phyloP scores from a whole-genome alignment of 2,329 filamentous ascomycete species.

The Colletotrichum melonis region DNA sequence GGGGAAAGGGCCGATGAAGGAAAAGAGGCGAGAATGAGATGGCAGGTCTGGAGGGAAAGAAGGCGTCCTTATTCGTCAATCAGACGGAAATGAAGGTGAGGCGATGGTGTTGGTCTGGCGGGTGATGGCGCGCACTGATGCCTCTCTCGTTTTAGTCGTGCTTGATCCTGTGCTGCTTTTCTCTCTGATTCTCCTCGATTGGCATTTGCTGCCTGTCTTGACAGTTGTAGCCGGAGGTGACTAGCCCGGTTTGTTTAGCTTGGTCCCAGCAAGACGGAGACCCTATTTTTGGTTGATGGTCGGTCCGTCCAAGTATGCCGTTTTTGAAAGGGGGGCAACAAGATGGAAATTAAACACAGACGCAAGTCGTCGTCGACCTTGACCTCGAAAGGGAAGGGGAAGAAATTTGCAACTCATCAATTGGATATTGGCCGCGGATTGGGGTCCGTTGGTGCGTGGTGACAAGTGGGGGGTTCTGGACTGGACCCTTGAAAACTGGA shows the following conservation, averaged over 20 bases:
- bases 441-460: constrained; percentile 27
- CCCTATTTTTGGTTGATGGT: not conserved
- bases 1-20: not conserved
- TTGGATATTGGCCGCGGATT: constrained; percentile 30
- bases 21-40: not conserved
- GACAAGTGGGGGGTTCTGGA: constrained; percentile 32
- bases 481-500: constrained; percentile 36
- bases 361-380: constrained; percentile 6
- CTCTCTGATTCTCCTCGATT: not conserved
- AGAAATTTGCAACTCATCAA: constrained; percentile 34
- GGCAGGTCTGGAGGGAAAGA: not conserved
- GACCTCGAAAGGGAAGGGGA: not conserved
- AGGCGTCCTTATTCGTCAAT: not conserved
- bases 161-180: not conserved
- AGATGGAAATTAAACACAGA: not conserved
- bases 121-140: not conserved
- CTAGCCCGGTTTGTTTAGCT: not conserved
- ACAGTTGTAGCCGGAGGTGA: not conserved
- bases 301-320: constrained; percentile 18
- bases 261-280: not conserved
- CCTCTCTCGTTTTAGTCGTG: not conserved
- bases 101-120: not conserved
- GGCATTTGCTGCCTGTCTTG: not conserved
- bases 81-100: not conserved
- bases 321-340: constrained; percentile 13